Base-by-base conservation (phyloP, 805 yeast species). In the Myxozyma mucilagina region DNA sequence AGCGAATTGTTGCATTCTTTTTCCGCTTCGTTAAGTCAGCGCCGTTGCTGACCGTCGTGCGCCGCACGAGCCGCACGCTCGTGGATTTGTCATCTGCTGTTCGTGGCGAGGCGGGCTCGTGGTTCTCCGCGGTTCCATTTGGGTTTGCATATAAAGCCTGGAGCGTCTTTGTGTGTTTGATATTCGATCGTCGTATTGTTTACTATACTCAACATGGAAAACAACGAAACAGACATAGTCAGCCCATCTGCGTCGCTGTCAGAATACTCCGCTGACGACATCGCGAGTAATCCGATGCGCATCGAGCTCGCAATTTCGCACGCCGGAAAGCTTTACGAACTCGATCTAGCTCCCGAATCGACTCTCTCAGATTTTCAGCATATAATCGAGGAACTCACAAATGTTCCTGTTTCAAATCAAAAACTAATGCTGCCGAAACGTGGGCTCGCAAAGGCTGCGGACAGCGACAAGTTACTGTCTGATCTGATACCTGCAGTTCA, bases 401-500 rank as follows among this genome's bases (percentile, higher is more conserved):
- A 60, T n/a, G 67, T 73, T 13, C 71, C 75, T 3, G 48, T 67
- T 7, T 69, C 67, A 14, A 61, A 68, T 62, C 74, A 72, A 54
- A 73, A 71, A 61, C 66, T 73, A 41, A 61, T 72, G 43, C 65
- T 68, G 4, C 71, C 74, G 32, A 69, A 68, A 29, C 62, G 61
- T 14, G 74, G 73, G 11, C 56, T 67, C 38, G 64, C 69, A 34
- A 68, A 60, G 53, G 13, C 53, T 8, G 53, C 35, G 38, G 38
- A 49, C 20, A 54, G 61, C 2, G 66, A 56, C 38, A 58, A 47
- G 32, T 51, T 52, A 9, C 38, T 49, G 11, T 38, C 63, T 9
- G 69, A 63, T 10, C 63, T 56, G 16, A 47, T 59, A 11, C 47
- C 53, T 11, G 56, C 68, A 11, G 45, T 53, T 6, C 24, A 43